Evolutionary conservation across 2,329 filamentous ascomycete genomes (phyloP), one percentile per base, ranked within the genome.

Genomic region (Xylariaceae sp.): DNA sequence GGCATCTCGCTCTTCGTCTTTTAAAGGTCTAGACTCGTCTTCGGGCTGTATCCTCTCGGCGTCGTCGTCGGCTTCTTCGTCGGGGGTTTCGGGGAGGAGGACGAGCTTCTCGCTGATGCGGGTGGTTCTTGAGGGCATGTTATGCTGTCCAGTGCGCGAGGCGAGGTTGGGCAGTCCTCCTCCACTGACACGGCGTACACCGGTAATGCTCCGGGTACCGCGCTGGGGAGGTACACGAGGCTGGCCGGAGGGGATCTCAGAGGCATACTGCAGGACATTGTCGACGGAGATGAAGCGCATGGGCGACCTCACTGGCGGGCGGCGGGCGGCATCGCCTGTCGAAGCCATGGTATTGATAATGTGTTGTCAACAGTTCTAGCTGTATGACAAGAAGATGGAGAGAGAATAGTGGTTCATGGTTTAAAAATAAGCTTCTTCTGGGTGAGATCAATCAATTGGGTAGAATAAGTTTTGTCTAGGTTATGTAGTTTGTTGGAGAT

Each of bases 81-180:
- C 77, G 3, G 75, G 74, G 1, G 90, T 86, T 62, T 96, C 92
- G 1, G 93, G 93, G 12, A 98, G 76, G 27, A 97, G 74, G 0
- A 98, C 93, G n/a, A 98, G 75, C 69, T 97, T 97, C 71, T 97
- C 89, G 65, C 88, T 95, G 53, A 95, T 85, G 67, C 97, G 96
- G 22, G 89, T 94, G 29, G 90, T 94, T 42, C 93, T 80, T 5
- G 88, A 85, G 0, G 92, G 93, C 55, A 96, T 69, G 36, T 74
- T 77, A 45, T 80, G 76, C 57, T 72, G 69, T 50, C 76, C 77
- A 42, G 72, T 71, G 4, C 75, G 69, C 33, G 67, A 66, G 39
- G 67, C 64, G 17, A 69, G 57, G 23, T 63, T 64, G n/a, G 72
- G 70, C 29, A 74, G 63, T 10, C 69, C 68, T 10, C 70, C 67